A percentile compares a stretch with the other conserved stretches of the same genome.
Evolutionary conservation across 2,329 filamentous ascomycete genomes (phyloP).

Genomic region (Epichloe scottii): DNA sequence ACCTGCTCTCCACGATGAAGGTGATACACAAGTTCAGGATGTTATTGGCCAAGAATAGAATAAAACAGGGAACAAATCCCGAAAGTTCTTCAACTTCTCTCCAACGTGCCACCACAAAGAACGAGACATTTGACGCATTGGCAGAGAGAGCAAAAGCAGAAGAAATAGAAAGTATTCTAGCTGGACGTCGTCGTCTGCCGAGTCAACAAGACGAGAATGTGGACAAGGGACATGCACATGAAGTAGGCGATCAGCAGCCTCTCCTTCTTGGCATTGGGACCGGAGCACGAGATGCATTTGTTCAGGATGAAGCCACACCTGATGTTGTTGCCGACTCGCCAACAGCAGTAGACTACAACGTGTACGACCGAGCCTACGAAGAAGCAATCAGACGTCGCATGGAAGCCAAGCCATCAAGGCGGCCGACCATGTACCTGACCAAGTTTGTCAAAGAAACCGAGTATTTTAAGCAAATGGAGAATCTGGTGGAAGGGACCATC

Average conservation of each 20-base stretch:
- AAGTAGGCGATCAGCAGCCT: conserved; percentile 47
- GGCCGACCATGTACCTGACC: conserved; percentile 36
- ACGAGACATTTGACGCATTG: conserved; percentile 10
- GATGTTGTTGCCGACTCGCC: conserved; percentile 71
- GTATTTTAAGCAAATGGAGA: conserved; percentile 24
- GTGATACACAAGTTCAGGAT: conserved; percentile 82
- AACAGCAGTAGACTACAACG: conserved; percentile 68
- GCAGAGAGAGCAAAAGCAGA: conserved; percentile 28
- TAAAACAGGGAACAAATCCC: conserved; percentile 9
- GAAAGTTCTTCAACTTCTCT: not conserved
- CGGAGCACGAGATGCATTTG: conserved; percentile 38
- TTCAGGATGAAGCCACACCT: conserved; percentile 23
- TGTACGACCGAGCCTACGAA: conserved; percentile 81
- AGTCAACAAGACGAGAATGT: conserved; percentile 27
- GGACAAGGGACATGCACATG: conserved; percentile 33
- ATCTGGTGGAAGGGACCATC: conserved; percentile 22
- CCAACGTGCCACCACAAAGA: not conserved
- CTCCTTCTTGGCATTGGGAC: conserved; percentile 68
- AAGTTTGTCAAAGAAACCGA: conserved; percentile 33
- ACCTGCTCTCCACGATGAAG: conserved; percentile 80
- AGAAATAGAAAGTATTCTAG: conserved; percentile 36
- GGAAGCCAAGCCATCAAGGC: conserved; percentile 26
- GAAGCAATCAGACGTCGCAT: conserved; percentile 65
- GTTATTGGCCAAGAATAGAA: conserved; percentile 35
- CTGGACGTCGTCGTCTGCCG: conserved; percentile 31